Evolutionary conservation across 257 asterid genomes (phyloP).

Genomic region (Coffea canephora): DNA sequence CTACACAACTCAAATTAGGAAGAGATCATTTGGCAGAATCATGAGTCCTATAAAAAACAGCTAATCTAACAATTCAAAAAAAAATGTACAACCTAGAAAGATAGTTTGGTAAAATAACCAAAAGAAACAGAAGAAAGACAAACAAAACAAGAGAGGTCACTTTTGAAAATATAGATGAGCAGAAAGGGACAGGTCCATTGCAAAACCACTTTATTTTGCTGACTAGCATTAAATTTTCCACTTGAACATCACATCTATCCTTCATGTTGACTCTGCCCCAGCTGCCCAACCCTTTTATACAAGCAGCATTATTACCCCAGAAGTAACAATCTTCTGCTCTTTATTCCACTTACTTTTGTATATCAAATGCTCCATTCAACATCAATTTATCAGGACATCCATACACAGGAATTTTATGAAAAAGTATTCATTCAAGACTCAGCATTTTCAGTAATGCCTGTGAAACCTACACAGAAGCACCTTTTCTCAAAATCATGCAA

Average conservation of each 20-base stretch:
- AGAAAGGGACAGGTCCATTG: neutral
- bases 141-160: neutral
- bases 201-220: neutral
- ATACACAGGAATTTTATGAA: neutral
- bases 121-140: neutral
- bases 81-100: neutral
- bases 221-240: no score
- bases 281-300: neutral
- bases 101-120: neutral
- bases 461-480: neutral
- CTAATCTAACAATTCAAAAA: neutral
- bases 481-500: neutral
- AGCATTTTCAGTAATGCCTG: neutral
- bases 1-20: neutral
- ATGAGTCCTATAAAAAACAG: conserved; percentile 2
- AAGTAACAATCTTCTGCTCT: neutral
- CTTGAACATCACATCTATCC: neutral
- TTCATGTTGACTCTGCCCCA: neutral
- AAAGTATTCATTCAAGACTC: neutral
- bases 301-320: neutral
- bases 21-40: neutral
- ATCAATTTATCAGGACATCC: neutral
- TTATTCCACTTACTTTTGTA: neutral
- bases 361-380: neutral
- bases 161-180: neutral